Base-by-base conservation (phyloP, 2,329 filamentous ascomycete species). In the Daldinia sp. region DNA sequence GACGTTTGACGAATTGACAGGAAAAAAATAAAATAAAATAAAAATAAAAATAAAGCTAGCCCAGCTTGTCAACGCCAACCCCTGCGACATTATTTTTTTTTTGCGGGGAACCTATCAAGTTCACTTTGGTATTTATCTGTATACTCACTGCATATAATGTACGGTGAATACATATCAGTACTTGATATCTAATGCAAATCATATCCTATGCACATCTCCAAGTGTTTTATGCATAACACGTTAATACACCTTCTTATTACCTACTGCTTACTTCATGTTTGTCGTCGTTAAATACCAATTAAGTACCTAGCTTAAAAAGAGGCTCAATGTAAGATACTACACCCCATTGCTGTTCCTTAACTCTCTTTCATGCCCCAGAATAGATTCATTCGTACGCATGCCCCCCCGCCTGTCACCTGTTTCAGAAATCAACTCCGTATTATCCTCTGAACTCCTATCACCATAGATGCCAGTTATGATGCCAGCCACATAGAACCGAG, bases 1-100 rank as follows among this genome's bases (percentile, higher is more conserved):
- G 69, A 69, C 70, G 70, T 67, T 65, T 30, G 54, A 60, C 42
- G 30, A 68, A 59, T 68, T 68, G 64, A 56, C 56, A 70, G 48
- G 35, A 33, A 35, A 68, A 56, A 54, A 58, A 60, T 53, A 59
- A 51, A 60, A 55, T 37, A 63, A 33, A 35, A 63, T 60, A 55
- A 59, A 26, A 33, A 20, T 33, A 35, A 35, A 35, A 35, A 54
- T 54, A 54, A 54, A 54, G 35, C 20, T 54, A 54, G 55, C 39
- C 46, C 54, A 28, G 66, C 56, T 64, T 48, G 51, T 33, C 15
- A 51, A 51, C 26, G 6, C 15, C 37, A 26, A 53, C 46, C 60
- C 69, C 60, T 65, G 58, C 51, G 60, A 10, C 26, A 12, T 57
- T 41, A 9, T 18, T 28, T 54, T 13, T n/a, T 42, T 56, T 63